Evolutionary conservation across 495 filamentous ascomycete genomes (phyloP).

Genomic region (Aspergillus nanangensis): DNA sequence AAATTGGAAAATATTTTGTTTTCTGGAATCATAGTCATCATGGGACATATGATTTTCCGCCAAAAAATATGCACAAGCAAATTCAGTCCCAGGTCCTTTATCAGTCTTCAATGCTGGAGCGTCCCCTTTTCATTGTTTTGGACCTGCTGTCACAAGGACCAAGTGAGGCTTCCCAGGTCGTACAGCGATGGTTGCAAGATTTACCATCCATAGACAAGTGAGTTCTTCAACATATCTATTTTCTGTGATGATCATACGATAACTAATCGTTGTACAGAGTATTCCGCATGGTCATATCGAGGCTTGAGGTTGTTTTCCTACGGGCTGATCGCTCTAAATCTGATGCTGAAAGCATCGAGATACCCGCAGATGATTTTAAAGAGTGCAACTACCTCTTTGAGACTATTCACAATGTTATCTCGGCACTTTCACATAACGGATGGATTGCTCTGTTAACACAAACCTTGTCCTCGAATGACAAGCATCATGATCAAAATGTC

Average conservation of each 20-base stretch:
- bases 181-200: conserved; percentile 78
- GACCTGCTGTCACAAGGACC: conserved; percentile 72
- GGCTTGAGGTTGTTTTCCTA: conserved; percentile 33
- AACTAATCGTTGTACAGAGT: conserved; percentile 27
- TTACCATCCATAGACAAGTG: conserved; percentile 49
- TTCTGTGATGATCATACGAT: too few relatives aligned
- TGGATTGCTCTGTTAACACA: conserved; percentile 39
- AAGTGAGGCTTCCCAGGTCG: conserved; percentile 68
- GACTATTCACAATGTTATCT: conserved; percentile 66
- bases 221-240: too few relatives aligned
- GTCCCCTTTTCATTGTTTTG: conserved; percentile 77
- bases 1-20: conserved; percentile 57
- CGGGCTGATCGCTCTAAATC: conserved; percentile 15
- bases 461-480: conserved; percentile 27
- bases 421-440: conserved; percentile 37
- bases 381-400: conserved; percentile 75
- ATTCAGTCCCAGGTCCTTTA: conserved; percentile 32
- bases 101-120: conserved; percentile 62
- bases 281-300: conserved; percentile 34
- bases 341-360: conserved; percentile 12
- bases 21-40: conserved; percentile 78
- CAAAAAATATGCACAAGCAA: conserved; percentile 44
- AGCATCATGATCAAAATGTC: conserved; percentile 19
- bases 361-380: conserved; percentile 60
- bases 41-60: conserved; percentile 51